Evolutionary conservation across 2,329 filamentous ascomycete genomes (phyloP).

Genomic region (Berkeleyomyces rouxiae): DNA sequence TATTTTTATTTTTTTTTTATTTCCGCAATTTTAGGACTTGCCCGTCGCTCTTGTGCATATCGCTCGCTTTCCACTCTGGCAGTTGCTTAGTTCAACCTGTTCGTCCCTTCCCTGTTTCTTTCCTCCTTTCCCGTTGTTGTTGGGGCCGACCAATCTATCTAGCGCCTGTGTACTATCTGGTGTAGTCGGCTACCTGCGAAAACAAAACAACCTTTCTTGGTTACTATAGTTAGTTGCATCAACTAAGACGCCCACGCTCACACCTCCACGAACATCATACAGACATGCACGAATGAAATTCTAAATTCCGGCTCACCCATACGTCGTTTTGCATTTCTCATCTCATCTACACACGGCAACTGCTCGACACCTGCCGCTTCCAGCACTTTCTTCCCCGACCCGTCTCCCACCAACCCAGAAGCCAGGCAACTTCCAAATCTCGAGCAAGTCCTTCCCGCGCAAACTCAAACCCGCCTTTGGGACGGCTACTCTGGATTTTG

Average conservation of each 20-base stretch:
- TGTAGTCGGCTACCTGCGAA: neutral
- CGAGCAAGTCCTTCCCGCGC: neutral
- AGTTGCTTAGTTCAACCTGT: neutral
- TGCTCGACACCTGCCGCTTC: neutral
- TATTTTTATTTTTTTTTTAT: neutral
- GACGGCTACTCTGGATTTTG: neutral
- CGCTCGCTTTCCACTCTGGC: neutral
- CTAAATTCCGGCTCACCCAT: too few species aligned
- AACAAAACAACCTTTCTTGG: neutral
- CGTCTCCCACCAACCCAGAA: neutral
- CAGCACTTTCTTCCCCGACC: neutral
- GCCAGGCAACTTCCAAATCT: neutral
- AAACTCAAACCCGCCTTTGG: neutral
- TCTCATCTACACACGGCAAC: neutral
- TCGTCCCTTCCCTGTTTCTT: neutral
- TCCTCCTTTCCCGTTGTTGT: neutral
- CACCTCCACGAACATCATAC: neutral
- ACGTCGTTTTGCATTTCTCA: too few species aligned
- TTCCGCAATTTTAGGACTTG: neutral
- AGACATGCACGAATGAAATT: neutral
- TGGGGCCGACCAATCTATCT: neutral
- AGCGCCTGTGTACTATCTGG: neutral
- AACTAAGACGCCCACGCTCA: neutral
- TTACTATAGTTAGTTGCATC: neutral
- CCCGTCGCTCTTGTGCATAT: neutral